Percentiles rank a stretch among this genome's conserved stretches.
Conservation (phyloP, 352 stramenopile genomes). For the Thalassiosira sp. region DNA sequence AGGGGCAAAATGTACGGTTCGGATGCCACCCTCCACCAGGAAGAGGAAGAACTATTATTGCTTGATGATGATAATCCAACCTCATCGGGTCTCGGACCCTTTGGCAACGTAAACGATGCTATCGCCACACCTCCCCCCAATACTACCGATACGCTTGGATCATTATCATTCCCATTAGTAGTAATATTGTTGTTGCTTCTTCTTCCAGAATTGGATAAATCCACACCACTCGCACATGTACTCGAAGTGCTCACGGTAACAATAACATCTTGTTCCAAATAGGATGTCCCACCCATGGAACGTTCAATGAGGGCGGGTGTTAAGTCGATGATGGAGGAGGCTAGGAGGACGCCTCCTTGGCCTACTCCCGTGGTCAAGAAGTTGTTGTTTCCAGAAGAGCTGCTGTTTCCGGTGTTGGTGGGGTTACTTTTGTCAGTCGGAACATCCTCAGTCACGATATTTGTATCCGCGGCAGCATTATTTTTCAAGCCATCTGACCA, state of each 20-base stretch:
- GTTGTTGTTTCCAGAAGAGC: no score
- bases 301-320: constrained; percentile 58
- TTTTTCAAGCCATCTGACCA: neutral
- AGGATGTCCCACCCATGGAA: constrained; percentile 51
- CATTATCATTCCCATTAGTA: constrained; percentile 16
- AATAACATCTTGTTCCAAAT: constrained; percentile 72
- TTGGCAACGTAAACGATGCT: constrained; percentile 56
- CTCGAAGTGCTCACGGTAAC: constrained; percentile 34
- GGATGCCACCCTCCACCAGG: constrained; percentile 61
- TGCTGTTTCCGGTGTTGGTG: neutral
- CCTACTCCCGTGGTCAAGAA: constrained; percentile 19
- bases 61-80: neutral
- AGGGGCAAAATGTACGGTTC: constrained; percentile 75
- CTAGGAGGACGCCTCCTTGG: constrained; percentile 52
- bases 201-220: neutral
- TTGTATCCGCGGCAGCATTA: neutral
- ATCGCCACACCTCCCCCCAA: constrained; percentile 73
- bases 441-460: no score
- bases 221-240: constrained; percentile 14
- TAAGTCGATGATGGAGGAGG: constrained; percentile 74
- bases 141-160: constrained; percentile 60
- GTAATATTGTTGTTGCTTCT: neutral
- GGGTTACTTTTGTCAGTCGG: no score
- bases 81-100: constrained; percentile 20
- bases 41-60: neutral